Conservation (phyloP, 2,329 filamentous ascomycete species). For the Diaporthe batatas region DNA sequence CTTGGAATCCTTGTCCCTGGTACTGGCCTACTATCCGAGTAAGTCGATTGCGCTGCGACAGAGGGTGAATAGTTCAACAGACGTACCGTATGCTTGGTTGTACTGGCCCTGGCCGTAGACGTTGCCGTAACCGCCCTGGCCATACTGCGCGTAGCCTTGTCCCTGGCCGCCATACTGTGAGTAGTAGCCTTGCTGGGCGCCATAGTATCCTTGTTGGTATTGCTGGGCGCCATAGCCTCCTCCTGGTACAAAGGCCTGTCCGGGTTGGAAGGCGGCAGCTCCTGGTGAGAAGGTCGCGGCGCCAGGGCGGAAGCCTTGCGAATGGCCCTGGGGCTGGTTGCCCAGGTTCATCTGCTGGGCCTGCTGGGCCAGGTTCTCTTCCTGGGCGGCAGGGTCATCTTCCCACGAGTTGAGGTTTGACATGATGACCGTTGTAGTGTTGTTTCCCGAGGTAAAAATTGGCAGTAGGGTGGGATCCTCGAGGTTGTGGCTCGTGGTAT, state of each 20-base stretch:
- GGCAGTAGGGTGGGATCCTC: not conserved
- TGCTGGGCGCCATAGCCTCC: slow-evolving; percentile 66
- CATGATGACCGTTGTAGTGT: slow-evolving; percentile 66
- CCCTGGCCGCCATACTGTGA: slow-evolving; percentile 65
- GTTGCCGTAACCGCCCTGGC: slow-evolving; percentile 51
- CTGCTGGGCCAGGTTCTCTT: slow-evolving; percentile 83
- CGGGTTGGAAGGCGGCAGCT: slow-evolving; percentile 78
- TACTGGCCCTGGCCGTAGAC: slow-evolving; percentile 56
- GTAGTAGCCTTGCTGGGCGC: slow-evolving; percentile 61
- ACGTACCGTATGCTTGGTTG: slow-evolving; percentile 61
- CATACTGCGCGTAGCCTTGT: slow-evolving; percentile 62
- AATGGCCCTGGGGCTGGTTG: slow-evolving; percentile 60
- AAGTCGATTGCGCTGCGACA: slow-evolving; percentile 2
- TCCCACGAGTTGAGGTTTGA: slow-evolving; percentile 96
- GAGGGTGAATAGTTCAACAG: slow-evolving; percentile 47
- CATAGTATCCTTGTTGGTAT: slow-evolving; percentile 66
- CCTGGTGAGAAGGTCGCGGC: slow-evolving; percentile 80
- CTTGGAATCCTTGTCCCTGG: slow-evolving; percentile 62
- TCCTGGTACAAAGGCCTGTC: slow-evolving; percentile 74
- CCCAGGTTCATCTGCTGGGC: slow-evolving; percentile 82
- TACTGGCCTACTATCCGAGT: slow-evolving; percentile 57
- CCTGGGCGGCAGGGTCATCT: slow-evolving; percentile 83
- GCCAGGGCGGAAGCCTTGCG: slow-evolving; percentile 72
- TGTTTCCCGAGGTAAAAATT: slow-evolving; percentile 28
- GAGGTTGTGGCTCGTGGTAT: slow-evolving; percentile 28